Evolutionary conservation across 2,329 filamentous ascomycete genomes (phyloP).

Genomic region (Chaetothyriales sp.): DNA sequence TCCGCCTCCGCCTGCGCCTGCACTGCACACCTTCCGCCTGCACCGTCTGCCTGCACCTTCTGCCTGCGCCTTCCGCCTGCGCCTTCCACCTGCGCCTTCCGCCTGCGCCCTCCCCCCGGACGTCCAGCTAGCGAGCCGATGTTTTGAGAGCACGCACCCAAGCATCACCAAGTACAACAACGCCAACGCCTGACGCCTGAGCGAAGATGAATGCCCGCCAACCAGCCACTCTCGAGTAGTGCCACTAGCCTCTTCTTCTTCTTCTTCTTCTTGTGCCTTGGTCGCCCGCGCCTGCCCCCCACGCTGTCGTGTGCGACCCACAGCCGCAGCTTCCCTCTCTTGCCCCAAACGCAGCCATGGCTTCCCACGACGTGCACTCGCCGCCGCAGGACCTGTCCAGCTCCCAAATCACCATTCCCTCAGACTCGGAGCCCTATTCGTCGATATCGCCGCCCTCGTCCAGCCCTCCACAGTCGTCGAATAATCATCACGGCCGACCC

Average conservation of each 20-base stretch:
- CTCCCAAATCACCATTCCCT: constrained; percentile 27
- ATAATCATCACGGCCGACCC: constrained; percentile 34
- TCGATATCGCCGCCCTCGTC: constrained; percentile 24
- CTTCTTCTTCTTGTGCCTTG: neutral
- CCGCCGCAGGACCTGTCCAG: constrained; percentile 17
- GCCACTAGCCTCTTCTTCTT: neutral
- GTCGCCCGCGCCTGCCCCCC: neutral
- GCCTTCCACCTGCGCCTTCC: neutral
- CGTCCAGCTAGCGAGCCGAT: neutral
- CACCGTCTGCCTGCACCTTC: neutral
- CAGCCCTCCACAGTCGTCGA: constrained; percentile 27
- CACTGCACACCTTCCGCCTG: too few species aligned
- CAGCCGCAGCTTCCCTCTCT: neutral
- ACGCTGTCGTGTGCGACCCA: neutral
- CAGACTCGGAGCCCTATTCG: constrained; percentile 37
- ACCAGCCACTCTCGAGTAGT: neutral
- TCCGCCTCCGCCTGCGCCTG: too few species aligned
- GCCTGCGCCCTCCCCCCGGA: neutral
- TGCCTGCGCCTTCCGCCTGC: neutral
- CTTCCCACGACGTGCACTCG: constrained; percentile 4
- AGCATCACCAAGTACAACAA: too few species aligned
- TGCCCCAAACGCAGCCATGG: constrained; percentile 5
- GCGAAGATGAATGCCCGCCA: neutral
- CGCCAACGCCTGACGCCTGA: neutral
- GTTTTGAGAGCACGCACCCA: neutral